A percentile compares a stretch with the other conserved stretches of the same genome.
Evolutionary conservation across 371 early-diverging fungal species (phyloP).

Genomic region (Mortierella sp.): DNA sequence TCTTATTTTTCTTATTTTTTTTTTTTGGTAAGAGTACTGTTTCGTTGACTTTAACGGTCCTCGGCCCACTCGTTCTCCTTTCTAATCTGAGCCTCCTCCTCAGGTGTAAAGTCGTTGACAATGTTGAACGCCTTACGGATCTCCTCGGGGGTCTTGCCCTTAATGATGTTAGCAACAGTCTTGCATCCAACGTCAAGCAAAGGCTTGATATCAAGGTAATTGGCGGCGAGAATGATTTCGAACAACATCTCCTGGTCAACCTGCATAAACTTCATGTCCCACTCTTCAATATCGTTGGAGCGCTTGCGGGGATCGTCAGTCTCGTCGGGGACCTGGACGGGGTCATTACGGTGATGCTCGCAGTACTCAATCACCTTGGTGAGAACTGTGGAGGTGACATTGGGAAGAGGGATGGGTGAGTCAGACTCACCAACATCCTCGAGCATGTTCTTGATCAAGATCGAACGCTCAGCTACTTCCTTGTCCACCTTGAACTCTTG

Average conservation of each 20-base stretch:
- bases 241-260: conserved; percentile 85
- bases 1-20: not conserved
- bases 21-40: not conserved
- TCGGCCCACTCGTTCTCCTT: conserved; percentile 95
- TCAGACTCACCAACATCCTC: conserved; percentile 90
- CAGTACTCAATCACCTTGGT: conserved; percentile 88
- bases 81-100: conserved; percentile 92
- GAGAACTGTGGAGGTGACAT: conserved; percentile 78
- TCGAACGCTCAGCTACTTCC: conserved; percentile 88
- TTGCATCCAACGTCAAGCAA: conserved; percentile 96
- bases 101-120: conserved; percentile 94
- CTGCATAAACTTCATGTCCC: conserved; percentile 87
- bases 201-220: conserved; percentile 97
- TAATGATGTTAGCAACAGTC: conserved; percentile 98
- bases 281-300: conserved; percentile 82
- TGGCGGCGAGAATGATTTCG: conserved; percentile 89
- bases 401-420: conserved; percentile 82
- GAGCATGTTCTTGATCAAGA: conserved; percentile 94
- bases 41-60: conserved; percentile 70
- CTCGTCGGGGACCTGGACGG: conserved; percentile 57
- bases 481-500: conserved; percentile 83
- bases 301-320: conserved; percentile 72
- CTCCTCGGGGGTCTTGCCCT: conserved; percentile 93
- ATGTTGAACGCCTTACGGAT: conserved; percentile 96
- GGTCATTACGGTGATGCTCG: conserved; percentile 82